Percentiles rank a stretch among this genome's conserved stretches.
Conservation (phyloP, 441 rosid genomes). For the Brassica hybrid region DNA sequence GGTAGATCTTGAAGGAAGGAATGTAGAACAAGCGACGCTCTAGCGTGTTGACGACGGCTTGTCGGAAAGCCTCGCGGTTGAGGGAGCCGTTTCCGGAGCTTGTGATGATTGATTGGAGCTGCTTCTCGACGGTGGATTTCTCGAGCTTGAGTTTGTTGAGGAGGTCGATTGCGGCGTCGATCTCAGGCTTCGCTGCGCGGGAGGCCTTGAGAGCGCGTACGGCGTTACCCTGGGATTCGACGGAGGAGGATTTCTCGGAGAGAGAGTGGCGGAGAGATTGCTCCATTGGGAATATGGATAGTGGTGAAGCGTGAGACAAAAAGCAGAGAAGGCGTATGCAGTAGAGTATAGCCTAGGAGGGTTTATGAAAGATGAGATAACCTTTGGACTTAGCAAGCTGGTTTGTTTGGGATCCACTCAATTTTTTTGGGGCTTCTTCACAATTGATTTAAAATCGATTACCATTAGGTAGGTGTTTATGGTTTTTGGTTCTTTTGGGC, state of each 20-base stretch:
- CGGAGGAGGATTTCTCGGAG: slow-evolving; percentile 62
- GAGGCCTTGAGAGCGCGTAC: slow-evolving; percentile 79
- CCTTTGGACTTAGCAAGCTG: too few species aligned
- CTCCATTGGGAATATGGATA: background rate
- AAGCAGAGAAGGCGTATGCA: too few species aligned
- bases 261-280: slow-evolving; percentile 69
- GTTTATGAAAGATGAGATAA: too few species aligned
- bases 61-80: slow-evolving; percentile 78
- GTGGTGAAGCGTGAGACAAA: too few species aligned
- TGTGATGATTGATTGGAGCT: slow-evolving; percentile 58
- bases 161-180: slow-evolving; percentile 77
- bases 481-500: too few species aligned
- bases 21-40: slow-evolving; percentile 80
- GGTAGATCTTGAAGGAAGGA: slow-evolving; percentile 81
- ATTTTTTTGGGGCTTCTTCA: too few species aligned
- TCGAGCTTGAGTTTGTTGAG: slow-evolving; percentile 70
- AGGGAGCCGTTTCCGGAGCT: slow-evolving; percentile 51
- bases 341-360: too few species aligned
- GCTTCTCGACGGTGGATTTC: slow-evolving; percentile 71
- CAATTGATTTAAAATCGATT: too few species aligned
- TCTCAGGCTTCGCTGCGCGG: slow-evolving; percentile 53
- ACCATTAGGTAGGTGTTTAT: too few species aligned
- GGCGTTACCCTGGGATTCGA: slow-evolving; percentile 72
- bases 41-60: slow-evolving; percentile 69
- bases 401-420: too few species aligned